Base-by-base conservation (phyloP, 352 stramenopile genomes). In the Phytophthora pistaciae region DNA sequence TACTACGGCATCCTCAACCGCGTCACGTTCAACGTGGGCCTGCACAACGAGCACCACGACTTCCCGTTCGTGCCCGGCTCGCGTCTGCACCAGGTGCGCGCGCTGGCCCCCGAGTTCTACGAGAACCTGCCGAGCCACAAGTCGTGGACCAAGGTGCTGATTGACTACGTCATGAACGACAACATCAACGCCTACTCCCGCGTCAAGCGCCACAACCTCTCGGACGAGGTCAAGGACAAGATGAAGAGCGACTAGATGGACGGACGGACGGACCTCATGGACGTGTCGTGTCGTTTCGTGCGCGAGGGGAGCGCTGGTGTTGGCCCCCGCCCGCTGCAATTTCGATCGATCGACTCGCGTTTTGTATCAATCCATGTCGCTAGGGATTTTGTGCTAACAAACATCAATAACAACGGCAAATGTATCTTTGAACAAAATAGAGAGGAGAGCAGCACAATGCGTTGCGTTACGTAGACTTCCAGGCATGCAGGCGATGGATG, bases 21-120 rank as follows among this genome's bases (percentile, higher is more conserved):
- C 64, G 77, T 99, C 53, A 98, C 95, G 50, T 99, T 98, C 75
- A 99, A 99, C 80, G 97, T 99, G 21, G 97, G 97, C 21, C 98
- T 99, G 73, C 97, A 99, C 85, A 99, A 99, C 78, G 97, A 99
- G 80, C 97, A 99, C 82, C 97, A 99, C 75, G 97, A 99, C 80
- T 99, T 99, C 77, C 95, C 96, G 31, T 95, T 93, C 64, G 85
- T 99, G 10, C 81, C 94, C 11, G 92, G 95, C 56, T 94, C 89
- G 59, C 91, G 90, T 38, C 85, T 99, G 49, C 96, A 97, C 16
- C 69, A 96, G 63, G 85, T 99, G 44, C 84, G 90, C 11, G 84
- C 74, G 18, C 94, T 98, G 52, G 95, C 96, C 0, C 87, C 93
- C 1, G 97, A 99, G 79, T 99, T 97, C 75, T 99, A 99, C 79